phyloP scores from a whole-genome alignment of 2,329 filamentous ascomycete genomes.

The Fusarium transvaalense region DNA sequence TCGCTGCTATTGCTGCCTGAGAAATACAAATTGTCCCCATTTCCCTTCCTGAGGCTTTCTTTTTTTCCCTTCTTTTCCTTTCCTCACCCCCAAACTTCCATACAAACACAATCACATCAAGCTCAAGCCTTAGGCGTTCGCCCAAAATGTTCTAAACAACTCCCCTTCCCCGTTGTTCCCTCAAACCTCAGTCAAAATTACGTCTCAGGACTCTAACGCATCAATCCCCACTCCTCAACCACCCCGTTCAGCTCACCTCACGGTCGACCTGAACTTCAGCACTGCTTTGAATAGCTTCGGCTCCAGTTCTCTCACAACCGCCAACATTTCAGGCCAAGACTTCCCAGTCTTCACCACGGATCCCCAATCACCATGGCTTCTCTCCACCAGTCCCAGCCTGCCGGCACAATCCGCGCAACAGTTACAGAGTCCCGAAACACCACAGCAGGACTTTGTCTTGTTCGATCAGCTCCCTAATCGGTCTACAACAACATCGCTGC shows the following conservation, averaged over 20 bases:
- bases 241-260: conserved; percentile 63
- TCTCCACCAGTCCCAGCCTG: conserved; percentile 74
- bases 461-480: conserved; percentile 67
- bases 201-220: conserved; percentile 58
- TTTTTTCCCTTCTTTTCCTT: conserved; percentile 52
- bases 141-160: conserved; percentile 71
- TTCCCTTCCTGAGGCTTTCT: conserved; percentile 44
- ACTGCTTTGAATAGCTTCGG: conserved; percentile 68
- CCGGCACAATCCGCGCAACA: conserved; percentile 72
- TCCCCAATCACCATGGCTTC: conserved; percentile 84
- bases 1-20: conserved; percentile 58
- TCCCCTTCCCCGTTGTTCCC: conserved; percentile 54
- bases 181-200: conserved; percentile 65
- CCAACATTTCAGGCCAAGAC: conserved; percentile 74
- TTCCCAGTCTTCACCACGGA: conserved; percentile 85
- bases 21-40: conserved; percentile 58
- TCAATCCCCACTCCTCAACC: conserved; percentile 61
- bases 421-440: conserved; percentile 63
- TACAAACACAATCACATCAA: conserved; percentile 50
- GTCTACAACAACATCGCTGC: conserved; percentile 56
- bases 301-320: conserved; percentile 68
- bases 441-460: conserved; percentile 82
- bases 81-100: conserved; percentile 52
- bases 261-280: conserved; percentile 77
- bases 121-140: conserved; percentile 55